These are phyloP conservation scores for Pholiota conissans DNA, from an alignment of 768 basidiomycete genomes.

Conservation along the genomic window DNA sequence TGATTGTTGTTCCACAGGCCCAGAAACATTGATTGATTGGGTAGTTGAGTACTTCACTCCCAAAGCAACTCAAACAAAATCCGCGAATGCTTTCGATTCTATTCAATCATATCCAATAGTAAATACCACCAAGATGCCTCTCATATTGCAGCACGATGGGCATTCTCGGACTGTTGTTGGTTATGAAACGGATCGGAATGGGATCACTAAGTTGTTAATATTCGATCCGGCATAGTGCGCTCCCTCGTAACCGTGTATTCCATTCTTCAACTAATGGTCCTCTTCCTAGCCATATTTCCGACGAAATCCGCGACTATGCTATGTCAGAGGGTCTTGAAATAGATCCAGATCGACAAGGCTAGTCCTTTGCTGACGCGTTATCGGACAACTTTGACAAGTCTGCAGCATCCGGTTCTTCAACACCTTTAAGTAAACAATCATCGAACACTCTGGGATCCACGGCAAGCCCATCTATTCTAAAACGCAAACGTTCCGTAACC, in stretches of 20 bases:
- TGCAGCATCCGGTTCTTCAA: background rate
- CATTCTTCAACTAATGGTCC: background rate
- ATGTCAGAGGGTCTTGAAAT: slow-evolving; percentile 11
- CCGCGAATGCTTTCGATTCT: slow-evolving; percentile 48
- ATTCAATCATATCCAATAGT: slow-evolving; percentile 55
- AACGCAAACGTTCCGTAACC: slow-evolving; percentile 20
- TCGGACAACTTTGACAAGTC: background rate
- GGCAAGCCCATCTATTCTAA: slow-evolving; percentile 11
- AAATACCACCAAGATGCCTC: slow-evolving; percentile 67
- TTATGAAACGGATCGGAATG: slow-evolving; percentile 66
- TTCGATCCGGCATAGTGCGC: slow-evolving; percentile 77
- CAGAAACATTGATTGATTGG: slow-evolving; percentile 64
- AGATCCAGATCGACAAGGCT: background rate
- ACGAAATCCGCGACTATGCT: slow-evolving; percentile 22
- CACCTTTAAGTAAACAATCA: background rate
- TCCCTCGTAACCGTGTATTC: background rate
- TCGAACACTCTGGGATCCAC: background rate
- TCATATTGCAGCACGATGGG: slow-evolving; percentile 80
- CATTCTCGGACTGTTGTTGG: slow-evolving; percentile 90
- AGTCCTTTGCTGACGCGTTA: background rate
- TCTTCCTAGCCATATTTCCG: slow-evolving; percentile 10
- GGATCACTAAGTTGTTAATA: slow-evolving; percentile 60
- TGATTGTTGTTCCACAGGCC: slow-evolving; percentile 29
- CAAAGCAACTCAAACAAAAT: slow-evolving; percentile 18
- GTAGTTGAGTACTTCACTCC: slow-evolving; percentile 69